Percentiles rank a stretch among this genome's conserved stretches.
Conservation (phyloP, 495 filamentous ascomycete genomes). For the Chaetomium cochliodes region DNA sequence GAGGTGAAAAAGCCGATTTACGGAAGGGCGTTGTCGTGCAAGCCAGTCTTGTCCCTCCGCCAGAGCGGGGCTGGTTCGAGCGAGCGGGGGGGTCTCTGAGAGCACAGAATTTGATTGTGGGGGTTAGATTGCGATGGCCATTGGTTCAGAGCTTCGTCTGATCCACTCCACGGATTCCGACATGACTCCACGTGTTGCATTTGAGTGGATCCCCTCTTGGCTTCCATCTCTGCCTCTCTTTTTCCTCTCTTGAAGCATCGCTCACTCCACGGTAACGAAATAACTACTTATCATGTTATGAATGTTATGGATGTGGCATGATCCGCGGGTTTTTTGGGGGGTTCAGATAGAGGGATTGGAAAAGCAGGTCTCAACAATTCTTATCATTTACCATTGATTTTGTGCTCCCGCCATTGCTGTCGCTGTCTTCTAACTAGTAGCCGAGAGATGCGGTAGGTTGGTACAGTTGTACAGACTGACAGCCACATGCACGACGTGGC, state of each 20-base stretch:
- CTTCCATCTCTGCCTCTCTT: not conserved
- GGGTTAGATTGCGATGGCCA: not conserved
- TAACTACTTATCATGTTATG: too few species aligned
- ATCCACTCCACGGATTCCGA: not conserved
- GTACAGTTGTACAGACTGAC: too few species aligned
- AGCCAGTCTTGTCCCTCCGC: slow-evolving; percentile 5
- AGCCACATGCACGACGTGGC: too few species aligned
- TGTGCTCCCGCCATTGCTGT: too few species aligned
- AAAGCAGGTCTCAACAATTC: too few species aligned
- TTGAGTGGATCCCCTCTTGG: not conserved
- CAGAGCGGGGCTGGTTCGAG: slow-evolving; percentile 13
- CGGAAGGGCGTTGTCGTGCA: slow-evolving; percentile 28
- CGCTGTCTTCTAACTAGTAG: too few species aligned
- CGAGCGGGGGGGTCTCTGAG: slow-evolving; percentile 12
- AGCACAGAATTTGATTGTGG: slow-evolving; percentile 8
- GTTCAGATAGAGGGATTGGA: too few species aligned
- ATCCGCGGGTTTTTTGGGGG: too few species aligned
- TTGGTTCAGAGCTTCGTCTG: not conserved
- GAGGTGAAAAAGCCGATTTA: slow-evolving; percentile 37
- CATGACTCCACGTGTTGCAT: not conserved
- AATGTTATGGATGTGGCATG: too few species aligned
- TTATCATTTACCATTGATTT: too few species aligned
- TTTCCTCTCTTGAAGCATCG: not conserved
- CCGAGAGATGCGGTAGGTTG: too few species aligned
- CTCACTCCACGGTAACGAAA: too few species aligned